Base-by-base conservation (phyloP, 2,329 filamentous ascomycete species). In the Phaeophleospora eucalypticola region DNA sequence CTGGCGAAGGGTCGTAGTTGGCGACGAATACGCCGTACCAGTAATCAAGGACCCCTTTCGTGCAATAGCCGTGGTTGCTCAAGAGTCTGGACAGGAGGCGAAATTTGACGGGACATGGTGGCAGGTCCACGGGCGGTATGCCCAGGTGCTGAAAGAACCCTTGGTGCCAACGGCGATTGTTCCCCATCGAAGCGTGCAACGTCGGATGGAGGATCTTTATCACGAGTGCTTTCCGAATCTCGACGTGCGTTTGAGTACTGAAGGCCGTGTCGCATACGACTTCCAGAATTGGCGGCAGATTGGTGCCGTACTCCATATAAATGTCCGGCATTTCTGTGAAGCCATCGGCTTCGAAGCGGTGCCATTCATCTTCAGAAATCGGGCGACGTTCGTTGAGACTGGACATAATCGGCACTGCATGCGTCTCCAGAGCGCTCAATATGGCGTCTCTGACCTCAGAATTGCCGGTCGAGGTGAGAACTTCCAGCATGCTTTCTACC, bases 381-480 rank as follows among this genome's bases (percentile, higher is more conserved):
- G 58, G 60, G 1, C 46, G 43, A 10, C 65, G 58, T 41, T 71
- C 69, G 43, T 68, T 59, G 8, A 72, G 34, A 19, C 61, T 64
- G 15, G 64, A 64, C 4, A 62, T 61, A 15, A 68, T 42, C 1
- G 67, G 63, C 34, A 71, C 52, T 1, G 60, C 51, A 4, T 54
- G 39, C 39, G 27, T 65, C 60, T 43, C 71, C 45, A 36, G 56
- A 41, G 10, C 41, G 18, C 4, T 66, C 18, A 24, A 65, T 53
- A 41, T 56, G 41, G 18, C 47, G 33, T 16, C 46, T 39, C 41
- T 54, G 32, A 39, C 50, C 3, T 27, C 49, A 15, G n/a, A 38
- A 43, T 41, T 39, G 17, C 34, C 46, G 17, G 43, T 49, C 37
- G 16, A 44, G 8, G 14, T 21, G 3, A 68, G 53, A 43, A 68